Base-by-base conservation (phyloP, 2,329 filamentous ascomycete genomes). In the Xylaria polymorpha region DNA sequence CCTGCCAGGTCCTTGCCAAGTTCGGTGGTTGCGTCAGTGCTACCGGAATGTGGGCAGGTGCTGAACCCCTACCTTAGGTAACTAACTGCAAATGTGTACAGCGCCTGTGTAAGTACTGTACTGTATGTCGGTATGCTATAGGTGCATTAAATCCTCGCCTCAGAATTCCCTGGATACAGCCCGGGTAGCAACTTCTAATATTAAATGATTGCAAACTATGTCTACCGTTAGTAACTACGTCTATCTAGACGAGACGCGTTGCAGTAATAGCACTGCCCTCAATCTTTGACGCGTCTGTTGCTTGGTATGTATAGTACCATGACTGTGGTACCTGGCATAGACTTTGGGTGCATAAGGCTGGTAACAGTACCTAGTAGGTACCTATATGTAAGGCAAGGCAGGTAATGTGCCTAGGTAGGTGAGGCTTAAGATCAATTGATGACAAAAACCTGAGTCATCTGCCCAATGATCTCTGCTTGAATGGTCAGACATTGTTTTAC, bases 21-120 rank as follows among this genome's bases (percentile, higher is more conserved):
- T n/a, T 39, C 14, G 46, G 43, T 32, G 60, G 60, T 51, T 55
- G 65, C 64, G 64, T 67, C 64, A 67, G 58, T 56, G 58, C 50
- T 55, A 14, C 35, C 32, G 65, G 60, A 41, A 64, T 64, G 60
- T 67, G 65, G 65, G 65, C 44, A 7, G 18, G 55, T 51, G 41
- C 61, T 64, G 46, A 32, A 55, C 41, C 15, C 18, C 20, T 37
- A 12, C 35, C 7, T 35, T 35, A 35, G 32, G 35, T 37, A 37
- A 37, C 8, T 37, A 9, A 37, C 35, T 37, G 10, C 35, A 37
- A 2, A 12, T 37, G 35, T 37, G 35, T 12, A 37, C 35, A 9
- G 35, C 35, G 7, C 25, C 25, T 29, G 7, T 50, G 18, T 9
- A 25, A 4, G 22, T 29, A 50, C 20, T n/a, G 12, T 29, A 29